Evolutionary conservation across 495 filamentous ascomycete genomes (phyloP), one percentile per base, ranked within the genome.

Genomic region (Aspergillus nidulans): DNA sequence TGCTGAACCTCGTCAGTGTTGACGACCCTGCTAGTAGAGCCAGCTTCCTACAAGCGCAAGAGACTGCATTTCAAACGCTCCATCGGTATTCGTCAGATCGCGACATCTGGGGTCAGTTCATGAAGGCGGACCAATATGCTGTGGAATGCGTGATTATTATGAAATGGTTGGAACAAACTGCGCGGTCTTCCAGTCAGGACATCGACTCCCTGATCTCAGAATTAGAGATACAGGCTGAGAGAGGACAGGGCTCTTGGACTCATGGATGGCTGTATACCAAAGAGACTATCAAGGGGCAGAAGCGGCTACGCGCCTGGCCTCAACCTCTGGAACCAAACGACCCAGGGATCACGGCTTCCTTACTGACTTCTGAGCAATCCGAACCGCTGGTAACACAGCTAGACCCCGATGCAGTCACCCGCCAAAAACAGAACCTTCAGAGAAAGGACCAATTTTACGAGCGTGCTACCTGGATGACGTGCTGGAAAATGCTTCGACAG

Each of bases 201-300:
- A 82, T 96, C n/a, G 85, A 91, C 48, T 72, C 82, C 13, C 71
- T 95, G 19, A 86, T 91, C 48, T 78, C 84, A 52, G 82, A 89
- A 58, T 81, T 91, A 43, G 81, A 85, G 58, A 56, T 58, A 13
- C 69, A 74, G 40, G 65, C 87, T 71, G 81, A 89, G 69, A 68
- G 85, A 74, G 73, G 85, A 65, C 69, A 84, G 74, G 74, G 82
- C 62, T 58, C 88, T 1, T 87, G 92, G 73, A 82, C 88, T 10
- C 84, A 89, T 64, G 91, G 92, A 23, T 96, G 92, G 92, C 78
- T 97, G 21, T 88, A 95, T 64, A 96, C 95, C 1, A 89, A 90
- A 57, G 85, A 87, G 62, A 85, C 85, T 16, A 88, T 98, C 67
- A 98, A 98, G 73, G 80, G 85, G 32, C 84, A 90, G 67, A 98